Evolutionary conservation across 805 yeast genomes (phyloP), one percentile per base, ranked within the genome.

Genomic region (Maudiozyma turicensis): DNA sequence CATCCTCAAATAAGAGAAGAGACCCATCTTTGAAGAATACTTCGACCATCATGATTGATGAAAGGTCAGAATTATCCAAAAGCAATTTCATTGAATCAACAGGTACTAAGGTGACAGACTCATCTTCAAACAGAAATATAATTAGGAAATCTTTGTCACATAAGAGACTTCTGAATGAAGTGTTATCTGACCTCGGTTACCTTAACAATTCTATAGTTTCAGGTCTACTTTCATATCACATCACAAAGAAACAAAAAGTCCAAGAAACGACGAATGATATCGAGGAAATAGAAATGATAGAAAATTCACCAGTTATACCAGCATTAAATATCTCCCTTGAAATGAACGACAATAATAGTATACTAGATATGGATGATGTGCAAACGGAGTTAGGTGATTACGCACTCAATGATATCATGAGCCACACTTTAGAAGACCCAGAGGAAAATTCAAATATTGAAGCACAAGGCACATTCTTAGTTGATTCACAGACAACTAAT

Each of bases 81-180:
- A 55, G 56, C 28, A 52, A 56, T 8, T 52, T 53, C 37, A 64
- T 63, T 28, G 52, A 61, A 31, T 13, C 13, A 6, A 62, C 60
- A 35, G 46, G 49, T 13, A 44, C 59, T 3, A 33, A 48, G 33
- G 41, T 15, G n/a, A 14, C 15, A 10, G 29, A 26, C 9, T 38
- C 28, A 15, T 41, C 30, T 6, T 15, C 43, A 8, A 28, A 14
- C 11, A 40, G 26, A 14, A 40, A 8, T 11, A 10, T 8, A 11
- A 11, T 38, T 30, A 31, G 28, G 13, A 6, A 31, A 6, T 28
- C 40, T 20, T 6, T 47, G 8, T 42, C 50, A 5, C 50, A 51
- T 35, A 60, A 62, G 48, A 58, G 64, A 48, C 44, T 60, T n/a
- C 52, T 58, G 53, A 52, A 49, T 14, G 59, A 63, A 28, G 47